Conservation (phyloP, 306 rosid species). For the Ormosia semicastrata region DNA sequence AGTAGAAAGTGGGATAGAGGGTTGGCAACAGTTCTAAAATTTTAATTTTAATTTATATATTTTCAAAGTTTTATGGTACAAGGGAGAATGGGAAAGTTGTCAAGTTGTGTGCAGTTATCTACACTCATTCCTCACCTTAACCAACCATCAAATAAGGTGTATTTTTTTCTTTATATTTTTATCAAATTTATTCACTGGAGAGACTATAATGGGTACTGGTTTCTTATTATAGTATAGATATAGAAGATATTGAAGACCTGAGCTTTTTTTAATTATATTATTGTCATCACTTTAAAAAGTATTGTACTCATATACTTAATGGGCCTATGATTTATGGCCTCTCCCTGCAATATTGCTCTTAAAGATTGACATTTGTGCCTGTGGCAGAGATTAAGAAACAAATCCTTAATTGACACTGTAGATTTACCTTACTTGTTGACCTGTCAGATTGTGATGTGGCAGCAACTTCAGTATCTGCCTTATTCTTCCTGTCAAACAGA, state of each 20-base stretch:
- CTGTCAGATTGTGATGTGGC: conserved; percentile 41
- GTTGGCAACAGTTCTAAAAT: neutral
- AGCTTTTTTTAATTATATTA: neutral
- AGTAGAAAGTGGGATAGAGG: neutral
- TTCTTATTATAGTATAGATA: neutral
- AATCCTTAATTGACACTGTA: neutral
- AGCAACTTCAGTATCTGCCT: conserved; percentile 46
- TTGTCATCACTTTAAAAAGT: neutral
- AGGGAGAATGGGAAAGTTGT: neutral
- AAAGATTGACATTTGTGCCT: neutral
- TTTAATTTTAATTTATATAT: neutral
- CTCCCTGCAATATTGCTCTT: conserved; percentile 4
- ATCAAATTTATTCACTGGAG: neutral
- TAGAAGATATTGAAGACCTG: neutral
- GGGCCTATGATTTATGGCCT: neutral
- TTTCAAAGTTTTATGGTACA: neutral
- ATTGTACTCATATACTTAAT: neutral
- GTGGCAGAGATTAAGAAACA: conserved; percentile 9
- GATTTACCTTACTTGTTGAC: conserved; percentile 75
- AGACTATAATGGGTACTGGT: neutral
- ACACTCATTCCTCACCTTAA: neutral
- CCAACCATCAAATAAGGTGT: neutral
- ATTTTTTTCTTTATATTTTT: neutral
- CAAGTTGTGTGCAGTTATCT: neutral
- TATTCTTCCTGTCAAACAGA: conserved; percentile 49